These are phyloP conservation scores for Podaxis sp. DNA, from an alignment of 768 basidiomycete species.

Conservation along the genomic window DNA sequence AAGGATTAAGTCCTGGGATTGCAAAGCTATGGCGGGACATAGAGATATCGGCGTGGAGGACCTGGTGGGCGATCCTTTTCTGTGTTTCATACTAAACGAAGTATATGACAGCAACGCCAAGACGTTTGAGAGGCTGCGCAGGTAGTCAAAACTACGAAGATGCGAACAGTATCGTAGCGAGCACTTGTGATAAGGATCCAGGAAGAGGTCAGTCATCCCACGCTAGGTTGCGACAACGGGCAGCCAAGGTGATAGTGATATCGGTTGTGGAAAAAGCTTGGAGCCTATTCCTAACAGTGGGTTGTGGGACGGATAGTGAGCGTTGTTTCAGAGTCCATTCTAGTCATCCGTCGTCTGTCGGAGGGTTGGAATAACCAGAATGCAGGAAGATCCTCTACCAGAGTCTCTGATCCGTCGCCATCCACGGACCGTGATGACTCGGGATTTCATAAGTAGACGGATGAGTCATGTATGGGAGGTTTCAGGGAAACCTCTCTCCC, in stretches of 20 bases:
- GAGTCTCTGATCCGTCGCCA: not conserved
- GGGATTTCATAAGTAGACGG: not conserved
- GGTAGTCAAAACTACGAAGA: not conserved
- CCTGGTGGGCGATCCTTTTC: not conserved
- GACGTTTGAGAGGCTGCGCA: slow-evolving; percentile 6
- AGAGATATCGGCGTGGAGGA: not conserved
- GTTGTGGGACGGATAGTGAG: not conserved
- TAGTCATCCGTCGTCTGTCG: not conserved
- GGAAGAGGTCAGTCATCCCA: not conserved
- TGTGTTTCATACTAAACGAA: slow-evolving; percentile 3
- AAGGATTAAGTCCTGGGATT: no score
- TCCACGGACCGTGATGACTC: not conserved
- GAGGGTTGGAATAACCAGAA: not conserved
- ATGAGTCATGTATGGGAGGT: not conserved
- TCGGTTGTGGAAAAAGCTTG: not conserved
- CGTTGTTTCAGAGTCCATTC: slow-evolving; percentile 7
- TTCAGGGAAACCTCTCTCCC: not conserved
- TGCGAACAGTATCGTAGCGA: not conserved
- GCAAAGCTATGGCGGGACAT: not conserved
- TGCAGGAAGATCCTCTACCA: not conserved
- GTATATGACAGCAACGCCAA: slow-evolving; percentile 4
- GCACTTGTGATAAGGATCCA: slow-evolving; percentile 5
- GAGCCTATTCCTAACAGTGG: not conserved
- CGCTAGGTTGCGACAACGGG: not conserved
- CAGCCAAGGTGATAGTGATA: slow-evolving; percentile 8